Base-by-base conservation (phyloP, 257 asterid species). In the Plectranthus barbatus region DNA sequence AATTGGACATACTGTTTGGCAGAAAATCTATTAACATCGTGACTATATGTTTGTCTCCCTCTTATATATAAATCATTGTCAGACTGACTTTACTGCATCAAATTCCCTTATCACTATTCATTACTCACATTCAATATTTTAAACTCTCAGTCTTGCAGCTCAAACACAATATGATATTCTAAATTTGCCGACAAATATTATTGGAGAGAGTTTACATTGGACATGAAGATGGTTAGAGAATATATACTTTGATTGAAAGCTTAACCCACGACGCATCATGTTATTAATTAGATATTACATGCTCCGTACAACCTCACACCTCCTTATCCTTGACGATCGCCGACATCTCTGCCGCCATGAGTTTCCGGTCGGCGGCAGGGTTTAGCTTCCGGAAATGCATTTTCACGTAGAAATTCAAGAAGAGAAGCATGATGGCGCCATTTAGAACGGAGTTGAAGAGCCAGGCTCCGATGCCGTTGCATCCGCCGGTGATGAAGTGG, bases 381-480 rank as follows among this genome's bases (percentile, higher is more conserved):
- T 53, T 73, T 1, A 40, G 53, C 20, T 45, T 72, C 75, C 72
- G 74, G 20, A 69, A 60, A 60, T 77, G 79, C 81, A 64, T 64
- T 11, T 64, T 84, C n/a, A 84, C 68, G 70, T 83, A 83, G 85
- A 83, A 92, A 54, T 85, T 83, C 67, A 89, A 42, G 71, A 88
- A 74, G 14, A 92, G 77, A n/a, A 80, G 41, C 37, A 89, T 75
- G 50, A 89, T 79, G 0, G 91, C 86, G 1, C 78, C 90, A 20
- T 92, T 92, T 1, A 92, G 82, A 9, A 92, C 78, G 3, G 98
- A 86, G 61, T 91, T 91, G 76, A 88, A 84, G 6, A 71, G 33
- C 96, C 98, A 91, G 1, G 98, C 96, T 0, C 90, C 94, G 17
- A 91, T 88, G 7, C 98, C 98, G 33, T 86, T 84, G 64, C 98